Evolutionary conservation across 169 alveolate species (phyloP).

Genomic region (Ophryocystis elektroscirrha): DNA sequence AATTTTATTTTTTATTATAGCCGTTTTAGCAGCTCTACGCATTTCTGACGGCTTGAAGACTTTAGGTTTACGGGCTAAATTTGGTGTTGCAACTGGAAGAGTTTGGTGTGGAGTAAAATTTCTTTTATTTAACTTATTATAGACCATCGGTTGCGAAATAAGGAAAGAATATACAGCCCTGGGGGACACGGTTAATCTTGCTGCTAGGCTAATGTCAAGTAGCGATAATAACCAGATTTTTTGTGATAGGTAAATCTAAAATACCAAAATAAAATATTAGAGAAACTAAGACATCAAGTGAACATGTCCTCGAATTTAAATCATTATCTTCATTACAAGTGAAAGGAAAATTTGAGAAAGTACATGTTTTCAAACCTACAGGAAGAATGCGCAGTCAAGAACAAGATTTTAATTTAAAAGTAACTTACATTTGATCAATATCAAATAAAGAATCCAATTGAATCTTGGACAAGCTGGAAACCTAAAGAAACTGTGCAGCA

Average conservation of each 20-base stretch:
- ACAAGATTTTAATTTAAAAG: too few relatives aligned
- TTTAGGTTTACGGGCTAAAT: slow-evolving; percentile 25
- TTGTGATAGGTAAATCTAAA: background rate
- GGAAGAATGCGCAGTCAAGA: too few relatives aligned
- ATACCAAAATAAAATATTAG: too few relatives aligned
- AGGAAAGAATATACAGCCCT: slow-evolving; percentile 46
- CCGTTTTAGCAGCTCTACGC: slow-evolving; percentile 33
- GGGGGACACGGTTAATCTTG: slow-evolving; percentile 48
- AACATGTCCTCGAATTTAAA: slow-evolving; percentile 4
- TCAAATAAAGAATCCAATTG: too few relatives aligned
- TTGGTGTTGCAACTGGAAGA: slow-evolving; percentile 42
- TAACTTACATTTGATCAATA: too few relatives aligned
- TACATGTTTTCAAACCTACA: slow-evolving; percentile 1
- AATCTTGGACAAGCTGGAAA: too few relatives aligned
- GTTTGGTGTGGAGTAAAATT: slow-evolving; percentile 57
- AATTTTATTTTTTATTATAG: too few relatives aligned
- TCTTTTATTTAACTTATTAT: too few relatives aligned
- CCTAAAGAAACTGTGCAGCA: too few relatives aligned
- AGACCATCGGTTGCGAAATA: slow-evolving; percentile 26
- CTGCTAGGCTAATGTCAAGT: slow-evolving; percentile 42
- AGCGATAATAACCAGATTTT: slow-evolving; percentile 30
- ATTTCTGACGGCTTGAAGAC: slow-evolving; percentile 27
- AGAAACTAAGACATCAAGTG: background rate
- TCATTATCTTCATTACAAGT: slow-evolving; percentile 1
- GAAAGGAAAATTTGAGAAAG: slow-evolving; percentile 2